Base-by-base conservation (phyloP, 352 stramenopile genomes). In the Phytophthora fragariae region DNA sequence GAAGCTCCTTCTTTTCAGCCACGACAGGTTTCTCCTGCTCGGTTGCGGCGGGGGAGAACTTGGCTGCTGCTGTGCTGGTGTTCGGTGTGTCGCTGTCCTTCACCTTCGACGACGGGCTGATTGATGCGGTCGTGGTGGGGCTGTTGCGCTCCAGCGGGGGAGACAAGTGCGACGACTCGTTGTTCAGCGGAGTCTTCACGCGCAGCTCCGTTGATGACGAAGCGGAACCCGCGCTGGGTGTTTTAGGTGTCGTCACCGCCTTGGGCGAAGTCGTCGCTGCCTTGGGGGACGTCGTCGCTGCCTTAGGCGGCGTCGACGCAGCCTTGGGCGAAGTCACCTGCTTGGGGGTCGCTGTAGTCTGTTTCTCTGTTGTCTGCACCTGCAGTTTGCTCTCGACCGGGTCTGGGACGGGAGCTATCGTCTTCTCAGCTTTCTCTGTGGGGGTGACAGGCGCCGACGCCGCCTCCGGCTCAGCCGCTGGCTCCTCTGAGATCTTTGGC, bases 131-230 rank as follows among this genome's bases (percentile, higher is more conserved):
- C 37, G 62, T 76, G 17, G 75, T 72, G 29, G 75, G 79, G 47
- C 75, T 89, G 65, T 73, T 84, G 24, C 74, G 74, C 33, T 85
- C 79, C 70, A 88, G 31, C 15, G 80, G 77, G 53, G 82, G 82
- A 9, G 82, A 89, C 58, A 89, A 73, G 11, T 89, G 82, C 24
- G 82, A 89, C 41, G 71, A 79, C 63, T 85, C 80, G 10, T 72
- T 70, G 31, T 80, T 79, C 57, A 71, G 64, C 31, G 80, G 77
- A 12, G 79, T 87, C 61, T 87, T 86, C 21, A 89, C 82, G 57
- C 82, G 79, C 55, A 89, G 54, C 44, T 76, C 75, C 21, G 54
- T 68, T n/a, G 71, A 70, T 31, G 63, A 62, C 27, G 35, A 50
- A 24, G 62, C 29, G 3, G 47, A 50, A 44, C 17, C 31, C 24